Evolutionary conservation across 306 rosid genomes (phyloP).

Genomic region (Inga oerstediana): DNA sequence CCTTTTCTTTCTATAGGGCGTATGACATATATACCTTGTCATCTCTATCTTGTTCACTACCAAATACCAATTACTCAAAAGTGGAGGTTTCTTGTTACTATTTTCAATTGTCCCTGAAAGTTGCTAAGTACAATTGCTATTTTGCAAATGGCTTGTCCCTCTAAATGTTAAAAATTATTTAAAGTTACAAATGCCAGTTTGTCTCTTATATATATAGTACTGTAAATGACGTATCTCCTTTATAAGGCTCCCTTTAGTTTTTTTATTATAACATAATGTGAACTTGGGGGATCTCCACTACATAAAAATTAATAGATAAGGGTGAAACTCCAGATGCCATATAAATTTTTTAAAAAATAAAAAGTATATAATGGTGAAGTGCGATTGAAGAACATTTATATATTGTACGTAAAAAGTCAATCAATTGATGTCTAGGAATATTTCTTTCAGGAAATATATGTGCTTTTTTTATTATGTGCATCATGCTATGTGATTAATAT

Average conservation of each 20-base stretch:
- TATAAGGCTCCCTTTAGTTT: background rate
- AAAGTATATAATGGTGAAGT: conserved; percentile 41
- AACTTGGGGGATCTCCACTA: conserved; percentile 61
- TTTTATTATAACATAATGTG: background rate
- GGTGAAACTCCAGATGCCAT: conserved; percentile 36
- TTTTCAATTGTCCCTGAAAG: conserved; percentile 24
- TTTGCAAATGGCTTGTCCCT: conserved; percentile 30
- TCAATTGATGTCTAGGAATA: conserved; percentile 19
- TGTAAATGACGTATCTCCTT: background rate
- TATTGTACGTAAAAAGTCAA: conserved; percentile 22
- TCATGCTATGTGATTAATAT: background rate
- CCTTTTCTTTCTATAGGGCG: conserved; percentile 3
- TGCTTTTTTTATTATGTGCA: background rate
- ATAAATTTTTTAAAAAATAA: background rate
- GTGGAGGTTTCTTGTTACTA: conserved; percentile 33
- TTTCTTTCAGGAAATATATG: conserved; percentile 15
- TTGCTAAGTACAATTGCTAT: conserved; percentile 18
- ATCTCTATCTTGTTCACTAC: conserved; percentile 32
- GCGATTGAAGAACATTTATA: conserved; percentile 41
- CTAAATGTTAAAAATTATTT: background rate
- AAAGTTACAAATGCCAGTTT: background rate
- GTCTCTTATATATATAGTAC: background rate
- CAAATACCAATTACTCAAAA: conserved; percentile 27
- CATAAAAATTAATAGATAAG: conserved; percentile 48
- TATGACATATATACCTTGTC: conserved; percentile 30